Evolutionary conservation across 2,329 filamentous ascomycete genomes (phyloP).

Genomic region (Penicillium sp.): DNA sequence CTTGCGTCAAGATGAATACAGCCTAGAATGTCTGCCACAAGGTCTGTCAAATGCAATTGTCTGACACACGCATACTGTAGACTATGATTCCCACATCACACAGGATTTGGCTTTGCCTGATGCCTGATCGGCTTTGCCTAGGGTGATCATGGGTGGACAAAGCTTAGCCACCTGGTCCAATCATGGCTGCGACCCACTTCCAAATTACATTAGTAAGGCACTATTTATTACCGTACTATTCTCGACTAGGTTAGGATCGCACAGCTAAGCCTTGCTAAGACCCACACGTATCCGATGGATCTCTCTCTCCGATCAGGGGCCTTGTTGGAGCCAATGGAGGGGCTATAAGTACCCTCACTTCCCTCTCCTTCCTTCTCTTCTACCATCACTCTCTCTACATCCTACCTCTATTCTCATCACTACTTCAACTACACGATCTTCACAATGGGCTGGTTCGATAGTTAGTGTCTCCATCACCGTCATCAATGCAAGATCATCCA

Average conservation of each 20-base stretch:
- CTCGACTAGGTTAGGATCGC: not conserved
- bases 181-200: not conserved
- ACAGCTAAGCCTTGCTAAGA: not conserved
- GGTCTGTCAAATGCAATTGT: not conserved
- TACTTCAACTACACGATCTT: not conserved
- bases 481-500: conserved; percentile 36
- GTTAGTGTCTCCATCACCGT: not conserved
- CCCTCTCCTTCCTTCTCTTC: not conserved
- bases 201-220: not conserved
- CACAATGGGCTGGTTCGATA: conserved; percentile 6
- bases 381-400: not conserved
- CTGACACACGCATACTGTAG: not conserved
- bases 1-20: not conserved
- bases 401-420: not conserved
- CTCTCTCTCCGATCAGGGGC: not conserved
- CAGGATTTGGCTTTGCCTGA: not conserved
- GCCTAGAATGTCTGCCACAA: not conserved
- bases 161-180: not conserved
- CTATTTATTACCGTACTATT: not conserved
- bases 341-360: not conserved
- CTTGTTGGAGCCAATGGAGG: not conserved
- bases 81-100: not conserved
- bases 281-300: not conserved
- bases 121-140: not conserved
- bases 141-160: not conserved